Evolutionary conservation across 805 yeast species (phyloP).

Genomic region (Metschnikowia santaceciliae): DNA sequence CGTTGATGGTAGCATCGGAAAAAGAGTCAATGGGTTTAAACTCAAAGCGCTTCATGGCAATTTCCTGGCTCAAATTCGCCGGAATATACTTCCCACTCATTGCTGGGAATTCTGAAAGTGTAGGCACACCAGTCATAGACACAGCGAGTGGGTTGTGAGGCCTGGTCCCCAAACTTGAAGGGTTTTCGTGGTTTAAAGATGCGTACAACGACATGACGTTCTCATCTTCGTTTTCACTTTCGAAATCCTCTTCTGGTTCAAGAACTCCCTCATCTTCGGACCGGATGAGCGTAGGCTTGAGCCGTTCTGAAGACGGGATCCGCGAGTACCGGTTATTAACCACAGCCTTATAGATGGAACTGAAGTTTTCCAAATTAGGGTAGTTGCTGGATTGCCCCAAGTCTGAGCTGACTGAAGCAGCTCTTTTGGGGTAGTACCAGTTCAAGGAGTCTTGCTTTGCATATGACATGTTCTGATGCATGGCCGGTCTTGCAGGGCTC

Average conservation of each 20-base stretch:
- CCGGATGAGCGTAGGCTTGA: slow-evolving; percentile 1
- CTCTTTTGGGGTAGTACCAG: slow-evolving; percentile 28
- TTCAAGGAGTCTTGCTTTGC: slow-evolving; percentile 3
- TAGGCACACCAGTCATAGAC: slow-evolving; percentile 32
- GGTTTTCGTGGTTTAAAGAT: slow-evolving; percentile 37
- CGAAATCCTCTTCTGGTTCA: slow-evolving; percentile 21
- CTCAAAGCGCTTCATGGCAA: slow-evolving; percentile 15
- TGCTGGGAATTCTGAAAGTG: slow-evolving; percentile 41
- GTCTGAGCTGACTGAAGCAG: slow-evolving; percentile 12
- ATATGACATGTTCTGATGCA: slow-evolving; percentile 1
- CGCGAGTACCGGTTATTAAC: slow-evolving; percentile 14
- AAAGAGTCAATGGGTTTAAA: slow-evolving; percentile 16
- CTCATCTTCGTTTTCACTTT: slow-evolving; percentile 56
- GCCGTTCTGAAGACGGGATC: slow-evolving; percentile 9
- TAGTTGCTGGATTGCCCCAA: slow-evolving; percentile 8
- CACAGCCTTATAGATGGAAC: slow-evolving; percentile 22
- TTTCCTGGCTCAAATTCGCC: slow-evolving; percentile 16
- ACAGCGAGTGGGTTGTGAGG: slow-evolving; percentile 9
- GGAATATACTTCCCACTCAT: slow-evolving; percentile 32
- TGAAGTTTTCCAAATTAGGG: slow-evolving; percentile 26
- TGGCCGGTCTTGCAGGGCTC: background rate
- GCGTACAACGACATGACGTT: slow-evolving; percentile 66
- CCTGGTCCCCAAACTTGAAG: slow-evolving; percentile 8
- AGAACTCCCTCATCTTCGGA: slow-evolving; percentile 4
- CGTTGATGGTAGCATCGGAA: slow-evolving; percentile 10